Percentiles rank a stretch among this genome's conserved stretches.
These are phyloP conservation scores for Ogataea salicorniae DNA, from an alignment of 805 yeast genomes.

Conservation along the genomic window DNA sequence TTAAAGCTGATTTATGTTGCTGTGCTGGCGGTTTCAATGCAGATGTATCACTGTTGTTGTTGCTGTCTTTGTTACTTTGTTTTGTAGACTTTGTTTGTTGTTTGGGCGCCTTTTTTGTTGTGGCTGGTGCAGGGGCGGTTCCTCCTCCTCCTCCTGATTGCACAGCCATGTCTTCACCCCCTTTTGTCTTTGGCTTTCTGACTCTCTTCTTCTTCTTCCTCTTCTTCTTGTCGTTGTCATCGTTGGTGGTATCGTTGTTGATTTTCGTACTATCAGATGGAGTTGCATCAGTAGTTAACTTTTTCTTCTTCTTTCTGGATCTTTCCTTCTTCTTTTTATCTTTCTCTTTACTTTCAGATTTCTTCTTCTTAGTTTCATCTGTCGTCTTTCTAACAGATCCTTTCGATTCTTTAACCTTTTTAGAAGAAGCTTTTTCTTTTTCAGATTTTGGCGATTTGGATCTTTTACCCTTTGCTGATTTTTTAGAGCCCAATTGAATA, in stretches of 20 bases:
- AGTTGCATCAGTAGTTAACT: too few species aligned
- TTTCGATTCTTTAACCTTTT: too few species aligned
- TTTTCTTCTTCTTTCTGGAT: too few species aligned
- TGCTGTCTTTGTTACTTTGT: not conserved
- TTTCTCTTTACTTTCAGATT: too few species aligned
- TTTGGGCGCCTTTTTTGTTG: not conserved
- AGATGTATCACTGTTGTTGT: not conserved
- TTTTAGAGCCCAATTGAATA: not conserved
- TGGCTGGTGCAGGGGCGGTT: not conserved
- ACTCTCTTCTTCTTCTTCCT: not conserved
- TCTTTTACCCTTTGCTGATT: not conserved
- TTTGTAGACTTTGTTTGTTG: not conserved
- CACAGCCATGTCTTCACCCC: not conserved
- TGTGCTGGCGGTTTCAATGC: not conserved
- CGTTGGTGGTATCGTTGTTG: too few species aligned
- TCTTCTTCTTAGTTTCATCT: too few species aligned
- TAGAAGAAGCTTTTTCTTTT: not conserved
- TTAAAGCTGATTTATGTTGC: not conserved
- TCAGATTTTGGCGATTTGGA: not conserved
- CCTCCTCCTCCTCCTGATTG: not conserved
- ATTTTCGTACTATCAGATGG: too few species aligned
- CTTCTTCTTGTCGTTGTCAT: not conserved
- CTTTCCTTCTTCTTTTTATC: too few species aligned
- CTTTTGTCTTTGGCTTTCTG: not conserved
- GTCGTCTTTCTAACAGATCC: too few species aligned